Conservation (phyloP, 441 rosid genomes). For the Populus hybrid region DNA sequence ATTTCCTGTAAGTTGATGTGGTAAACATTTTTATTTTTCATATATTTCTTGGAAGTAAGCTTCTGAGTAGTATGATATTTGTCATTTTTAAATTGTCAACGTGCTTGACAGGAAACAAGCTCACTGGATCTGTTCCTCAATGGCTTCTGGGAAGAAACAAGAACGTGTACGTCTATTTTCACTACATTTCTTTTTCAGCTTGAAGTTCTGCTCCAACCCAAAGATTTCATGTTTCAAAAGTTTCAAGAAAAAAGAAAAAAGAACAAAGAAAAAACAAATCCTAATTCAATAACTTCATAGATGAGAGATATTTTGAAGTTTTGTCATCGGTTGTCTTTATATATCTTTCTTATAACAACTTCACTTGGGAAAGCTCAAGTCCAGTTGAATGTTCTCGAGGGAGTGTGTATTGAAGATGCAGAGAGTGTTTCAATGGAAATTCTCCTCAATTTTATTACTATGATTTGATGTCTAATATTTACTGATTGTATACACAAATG, state of each 20-base stretch:
- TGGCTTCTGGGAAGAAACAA: slow-evolving; percentile 57
- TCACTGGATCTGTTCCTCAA: slow-evolving; percentile 10
- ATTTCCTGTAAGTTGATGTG: slow-evolving; percentile 62
- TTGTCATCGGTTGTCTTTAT: slow-evolving; percentile 37
- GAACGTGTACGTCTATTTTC: slow-evolving; percentile 50
- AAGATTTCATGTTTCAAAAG: not conserved
- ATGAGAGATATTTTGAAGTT: slow-evolving; percentile 9
- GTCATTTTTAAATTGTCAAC: slow-evolving; percentile 30
- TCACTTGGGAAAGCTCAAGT: slow-evolving; percentile 62
- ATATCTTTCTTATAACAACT: slow-evolving; percentile 78
- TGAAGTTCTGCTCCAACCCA: slow-evolving; percentile 3
- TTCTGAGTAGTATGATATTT: not conserved
- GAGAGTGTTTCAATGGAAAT: too few species aligned
- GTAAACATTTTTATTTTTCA: not conserved
- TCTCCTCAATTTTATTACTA: too few species aligned
- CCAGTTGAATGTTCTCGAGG: slow-evolving; percentile 52
- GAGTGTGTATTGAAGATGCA: slow-evolving; percentile 38
- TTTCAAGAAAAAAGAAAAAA: too few species aligned
- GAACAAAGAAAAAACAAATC: too few species aligned
- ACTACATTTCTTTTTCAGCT: not conserved
- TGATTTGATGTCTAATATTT: too few species aligned
- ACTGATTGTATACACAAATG: too few species aligned
- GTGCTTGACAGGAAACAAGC: slow-evolving; percentile 72
- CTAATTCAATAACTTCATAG: not conserved
- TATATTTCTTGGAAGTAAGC: not conserved